These are phyloP conservation scores for Paecilomyces sp. DNA, from an alignment of 2,329 filamentous ascomycete genomes.

Conservation along the genomic window DNA sequence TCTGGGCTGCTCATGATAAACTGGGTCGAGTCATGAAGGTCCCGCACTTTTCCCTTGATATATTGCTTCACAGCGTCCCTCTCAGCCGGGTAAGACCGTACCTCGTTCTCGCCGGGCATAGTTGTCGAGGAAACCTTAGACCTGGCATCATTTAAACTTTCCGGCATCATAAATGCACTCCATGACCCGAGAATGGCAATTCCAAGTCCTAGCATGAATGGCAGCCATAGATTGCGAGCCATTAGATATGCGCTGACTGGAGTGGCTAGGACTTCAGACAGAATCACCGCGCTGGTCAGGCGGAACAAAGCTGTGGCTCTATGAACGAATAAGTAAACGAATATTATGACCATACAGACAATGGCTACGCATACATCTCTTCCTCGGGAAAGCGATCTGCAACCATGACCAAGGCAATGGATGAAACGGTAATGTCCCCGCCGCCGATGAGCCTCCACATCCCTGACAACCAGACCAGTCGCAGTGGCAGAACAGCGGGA, in stretches of 20 bases:
- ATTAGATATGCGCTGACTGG: constrained; percentile 22
- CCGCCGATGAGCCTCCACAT: constrained; percentile 18
- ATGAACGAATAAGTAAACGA: not conserved
- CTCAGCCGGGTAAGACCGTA: too few relatives aligned
- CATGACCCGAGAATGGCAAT: constrained; percentile 13
- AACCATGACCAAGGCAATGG: constrained; percentile 16
- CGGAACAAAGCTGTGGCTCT: constrained; percentile 15
- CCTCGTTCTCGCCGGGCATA: constrained; percentile 6
- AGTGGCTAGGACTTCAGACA: constrained; percentile 18
- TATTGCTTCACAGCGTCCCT: too few relatives aligned
- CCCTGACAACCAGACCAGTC: constrained; percentile 19
- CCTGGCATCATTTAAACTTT: constrained; percentile 1
- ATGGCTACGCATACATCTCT: constrained; percentile 14
- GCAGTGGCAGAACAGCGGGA: constrained; percentile 12
- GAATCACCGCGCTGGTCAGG: constrained; percentile 11
- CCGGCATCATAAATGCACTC: constrained; percentile 15
- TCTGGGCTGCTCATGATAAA: too few relatives aligned
- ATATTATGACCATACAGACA: too few relatives aligned
- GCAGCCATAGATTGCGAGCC: constrained; percentile 14
- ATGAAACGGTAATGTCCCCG: constrained; percentile 13
- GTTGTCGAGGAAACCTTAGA: not conserved
- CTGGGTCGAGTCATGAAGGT: too few relatives aligned
- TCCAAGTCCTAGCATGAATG: constrained; percentile 11
- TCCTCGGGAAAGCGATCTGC: constrained; percentile 21
- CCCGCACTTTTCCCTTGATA: too few relatives aligned